Conservation (phyloP, 495 filamentous ascomycete species). For the Neurospora hispaniola region DNA sequence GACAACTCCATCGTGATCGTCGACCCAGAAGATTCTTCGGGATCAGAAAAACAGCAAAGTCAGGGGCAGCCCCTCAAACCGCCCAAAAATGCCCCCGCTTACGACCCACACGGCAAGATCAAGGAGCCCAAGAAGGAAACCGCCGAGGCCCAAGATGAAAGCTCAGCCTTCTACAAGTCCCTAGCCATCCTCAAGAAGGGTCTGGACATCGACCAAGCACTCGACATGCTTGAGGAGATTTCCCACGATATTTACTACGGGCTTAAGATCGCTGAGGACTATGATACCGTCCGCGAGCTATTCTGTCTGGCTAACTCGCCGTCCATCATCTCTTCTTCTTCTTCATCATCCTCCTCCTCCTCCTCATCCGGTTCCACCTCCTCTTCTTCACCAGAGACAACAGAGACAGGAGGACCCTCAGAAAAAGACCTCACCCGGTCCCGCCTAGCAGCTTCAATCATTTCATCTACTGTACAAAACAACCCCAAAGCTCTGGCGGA, state of each 20-base stretch:
- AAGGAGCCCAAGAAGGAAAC: conserved; percentile 31
- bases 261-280: conserved; percentile 45
- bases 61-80: conserved; percentile 5
- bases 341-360: background rate
- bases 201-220: conserved; percentile 25
- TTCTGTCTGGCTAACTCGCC: conserved; percentile 28
- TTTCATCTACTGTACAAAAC: conserved; percentile 48
- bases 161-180: conserved; percentile 29
- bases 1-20: conserved; percentile 40
- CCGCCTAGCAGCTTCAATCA: conserved; percentile 39
- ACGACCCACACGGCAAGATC: conserved; percentile 41
- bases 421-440: conserved; percentile 18
- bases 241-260: conserved; percentile 61
- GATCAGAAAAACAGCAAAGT: conserved; percentile 10
- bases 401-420: background rate
- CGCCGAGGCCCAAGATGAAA: conserved; percentile 2
- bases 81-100: conserved; percentile 31
- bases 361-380: too few relatives aligned
- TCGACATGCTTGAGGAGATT: conserved; percentile 46
- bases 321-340: conserved; percentile 2
- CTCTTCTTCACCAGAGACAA: background rate
- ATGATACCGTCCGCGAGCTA: conserved; percentile 31
- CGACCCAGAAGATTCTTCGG: conserved; percentile 17
- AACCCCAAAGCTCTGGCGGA: conserved; percentile 48
- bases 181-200: conserved; percentile 35